Conservation (phyloP, 768 basidiomycete species). For the Nidularia sp. region DNA sequence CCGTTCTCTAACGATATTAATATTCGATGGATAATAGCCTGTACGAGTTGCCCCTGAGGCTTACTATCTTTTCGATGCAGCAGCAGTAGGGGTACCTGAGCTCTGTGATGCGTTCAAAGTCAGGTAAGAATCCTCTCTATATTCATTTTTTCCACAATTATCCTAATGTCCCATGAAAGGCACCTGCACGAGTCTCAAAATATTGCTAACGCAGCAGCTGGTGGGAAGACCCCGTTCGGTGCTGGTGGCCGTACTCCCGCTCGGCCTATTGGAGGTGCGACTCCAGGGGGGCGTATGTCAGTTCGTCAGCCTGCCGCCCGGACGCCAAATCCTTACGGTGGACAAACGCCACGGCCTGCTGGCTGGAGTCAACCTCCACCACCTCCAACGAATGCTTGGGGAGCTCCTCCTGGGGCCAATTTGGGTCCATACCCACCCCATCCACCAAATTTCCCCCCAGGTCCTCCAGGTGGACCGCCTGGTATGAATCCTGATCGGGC, state of each 20-base stretch:
- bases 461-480: slow-evolving; percentile 41
- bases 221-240: slow-evolving; percentile 79
- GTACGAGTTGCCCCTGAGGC: slow-evolving; percentile 85
- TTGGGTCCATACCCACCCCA: slow-evolving; percentile 24
- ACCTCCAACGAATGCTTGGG: slow-evolving; percentile 16
- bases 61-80: slow-evolving; percentile 86
- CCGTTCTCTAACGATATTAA: background rate
- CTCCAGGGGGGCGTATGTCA: slow-evolving; percentile 71
- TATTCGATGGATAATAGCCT: slow-evolving; percentile 43
- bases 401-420: slow-evolving; percentile 16
- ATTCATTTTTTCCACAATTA: background rate
- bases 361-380: slow-evolving; percentile 16
- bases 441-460: slow-evolving; percentile 34
- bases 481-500: slow-evolving; percentile 68
- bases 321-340: slow-evolving; percentile 79
- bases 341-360: slow-evolving; percentile 34
- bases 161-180: slow-evolving; percentile 26
- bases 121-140: slow-evolving; percentile 36
- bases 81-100: slow-evolving; percentile 88
- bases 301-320: slow-evolving; percentile 60
- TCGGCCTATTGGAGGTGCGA: slow-evolving; percentile 67
- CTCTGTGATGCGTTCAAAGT: slow-evolving; percentile 98
- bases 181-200: slow-evolving; percentile 79
- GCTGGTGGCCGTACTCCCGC: slow-evolving; percentile 75
- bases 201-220: slow-evolving; percentile 40